Base-by-base conservation (phyloP, 75 land plant species). In the Pseudotsuga menziesii region DNA sequence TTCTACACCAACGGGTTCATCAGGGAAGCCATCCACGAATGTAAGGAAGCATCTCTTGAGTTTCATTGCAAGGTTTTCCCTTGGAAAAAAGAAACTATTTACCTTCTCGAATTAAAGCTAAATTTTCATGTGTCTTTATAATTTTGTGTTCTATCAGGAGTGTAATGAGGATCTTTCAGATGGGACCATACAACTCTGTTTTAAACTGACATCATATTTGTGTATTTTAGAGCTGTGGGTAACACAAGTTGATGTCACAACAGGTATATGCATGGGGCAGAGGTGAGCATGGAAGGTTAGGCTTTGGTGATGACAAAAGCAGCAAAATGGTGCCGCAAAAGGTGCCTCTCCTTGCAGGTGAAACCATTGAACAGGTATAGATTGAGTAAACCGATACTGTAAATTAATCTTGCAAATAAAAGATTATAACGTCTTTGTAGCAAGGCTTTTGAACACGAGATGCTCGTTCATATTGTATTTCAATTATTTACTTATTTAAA, bases 221-320 rank as follows among this genome's bases (percentile, higher is more conserved):
- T 22, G 13, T 69, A 44, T 39, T 48, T 67, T 69, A 69, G 8
- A 48, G 52, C 9, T 8, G 52, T 48, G 9, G 52, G 11, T 48
- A 48, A 48, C 9, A 39, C 12, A 39, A 39, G 2, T 67, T 67
- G 20, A 4, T 35, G 23, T 67, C n/a, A 63, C 39, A 15, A 25
- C 79, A 95, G 98, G 98, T 95, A 7, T 95, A 88, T 91, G 98
- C 94, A 25, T 95, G 98, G 98, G 98, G 98, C 35, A 88, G 98
- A 84, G 98, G 98, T 25, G 98, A 95, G 78, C 98, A 95, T 88
- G 98, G 98, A 48, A 85, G 98, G 79, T 89, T 95, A 80, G 98
- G 98, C 32, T 95, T 95, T 87, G 98, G 98, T 74, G 98, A 95
- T 88, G 98, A 95, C 80, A 95, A 95, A 84, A 95, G 96, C 82